A percentile compares a stretch with the other conserved stretches of the same genome.
Conservation (phyloP, 768 basidiomycete genomes). For the Mycena rebaudengoi region DNA sequence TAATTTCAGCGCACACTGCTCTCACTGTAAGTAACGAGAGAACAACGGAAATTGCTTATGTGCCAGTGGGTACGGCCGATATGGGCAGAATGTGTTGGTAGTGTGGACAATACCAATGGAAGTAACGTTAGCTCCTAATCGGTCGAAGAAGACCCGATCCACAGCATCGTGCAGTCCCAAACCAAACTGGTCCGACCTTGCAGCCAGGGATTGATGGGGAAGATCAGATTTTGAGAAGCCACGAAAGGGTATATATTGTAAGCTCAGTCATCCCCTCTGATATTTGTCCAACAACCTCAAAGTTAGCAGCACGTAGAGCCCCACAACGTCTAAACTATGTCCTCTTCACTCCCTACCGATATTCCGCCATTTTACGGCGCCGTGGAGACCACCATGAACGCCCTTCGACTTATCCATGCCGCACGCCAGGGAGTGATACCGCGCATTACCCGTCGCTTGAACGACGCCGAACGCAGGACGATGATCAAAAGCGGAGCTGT, state of each 20-base stretch:
- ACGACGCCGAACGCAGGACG: conserved; percentile 76
- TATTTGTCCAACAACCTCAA: conserved; percentile 70
- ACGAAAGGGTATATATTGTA: conserved; percentile 56
- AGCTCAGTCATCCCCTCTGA: conserved; percentile 49
- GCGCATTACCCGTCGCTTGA: conserved; percentile 83
- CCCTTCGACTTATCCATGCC: conserved; percentile 84
- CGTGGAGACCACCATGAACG: conserved; percentile 84
- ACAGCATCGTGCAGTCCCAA: conserved; percentile 42
- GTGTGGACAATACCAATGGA: conserved; percentile 38
- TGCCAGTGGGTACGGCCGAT: background rate
- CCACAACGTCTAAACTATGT: conserved; percentile 48
- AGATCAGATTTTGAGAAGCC: conserved; percentile 49
- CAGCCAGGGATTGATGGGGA: conserved; percentile 42
- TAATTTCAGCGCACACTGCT: conserved; percentile 18
- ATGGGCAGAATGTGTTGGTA: conserved; percentile 37
- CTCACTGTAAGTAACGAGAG: conserved; percentile 24
- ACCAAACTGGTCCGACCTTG: conserved; percentile 38
- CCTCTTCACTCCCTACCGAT: conserved; percentile 55
- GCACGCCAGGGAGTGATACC: conserved; percentile 82
- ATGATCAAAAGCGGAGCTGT: conserved; percentile 77
- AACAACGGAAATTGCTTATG: conserved; percentile 25
- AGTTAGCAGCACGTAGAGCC: no score
- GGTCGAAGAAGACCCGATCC: conserved; percentile 48
- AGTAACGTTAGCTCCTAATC: conserved; percentile 51
- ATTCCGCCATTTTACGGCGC: conserved; percentile 79